Percentiles rank a stretch among this genome's conserved stretches.
phyloP scores from a whole-genome alignment of 164 flowering plant species.

The Magnolia officinalis region DNA sequence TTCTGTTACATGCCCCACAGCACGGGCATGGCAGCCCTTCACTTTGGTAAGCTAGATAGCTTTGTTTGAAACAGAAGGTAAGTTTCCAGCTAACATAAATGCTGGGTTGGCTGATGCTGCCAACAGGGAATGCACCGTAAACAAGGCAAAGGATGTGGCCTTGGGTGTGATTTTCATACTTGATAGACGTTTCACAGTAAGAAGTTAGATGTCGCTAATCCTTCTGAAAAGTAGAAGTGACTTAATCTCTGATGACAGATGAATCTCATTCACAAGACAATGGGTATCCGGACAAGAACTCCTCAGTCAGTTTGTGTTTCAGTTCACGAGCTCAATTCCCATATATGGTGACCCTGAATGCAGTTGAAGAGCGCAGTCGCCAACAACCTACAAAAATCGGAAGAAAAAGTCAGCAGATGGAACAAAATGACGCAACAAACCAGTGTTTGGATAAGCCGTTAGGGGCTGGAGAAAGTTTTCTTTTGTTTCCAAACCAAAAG shows the following conservation, averaged over 20 bases:
- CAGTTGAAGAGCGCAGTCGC: conserved; percentile 81
- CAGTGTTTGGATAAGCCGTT: not conserved
- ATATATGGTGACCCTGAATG: conserved; percentile 60
- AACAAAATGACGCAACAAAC: not conserved
- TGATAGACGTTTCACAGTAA: not conserved
- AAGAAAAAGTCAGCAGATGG: not conserved
- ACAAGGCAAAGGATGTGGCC: not conserved
- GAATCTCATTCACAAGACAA: not conserved
- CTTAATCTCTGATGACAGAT: not conserved
- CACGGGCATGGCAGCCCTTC: too few species aligned
- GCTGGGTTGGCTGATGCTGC: not conserved
- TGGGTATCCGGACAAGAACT: not conserved
- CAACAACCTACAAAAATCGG: conserved; percentile 49
- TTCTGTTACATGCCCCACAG: too few species aligned
- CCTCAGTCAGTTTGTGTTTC: conserved; percentile 11
- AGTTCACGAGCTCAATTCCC: conserved; percentile 67
- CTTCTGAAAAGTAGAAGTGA: not conserved
- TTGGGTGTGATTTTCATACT: not conserved
- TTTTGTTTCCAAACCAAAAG: too few species aligned
- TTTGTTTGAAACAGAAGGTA: too few species aligned
- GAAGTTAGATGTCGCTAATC: too few species aligned
- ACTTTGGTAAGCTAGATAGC: too few species aligned
- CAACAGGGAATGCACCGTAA: not conserved
- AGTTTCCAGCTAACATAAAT: not conserved
- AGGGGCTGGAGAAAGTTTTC: not conserved